Evolutionary conservation across 805 yeast genomes (phyloP).

Genomic region (Yamadazyma paraphyllophila): DNA sequence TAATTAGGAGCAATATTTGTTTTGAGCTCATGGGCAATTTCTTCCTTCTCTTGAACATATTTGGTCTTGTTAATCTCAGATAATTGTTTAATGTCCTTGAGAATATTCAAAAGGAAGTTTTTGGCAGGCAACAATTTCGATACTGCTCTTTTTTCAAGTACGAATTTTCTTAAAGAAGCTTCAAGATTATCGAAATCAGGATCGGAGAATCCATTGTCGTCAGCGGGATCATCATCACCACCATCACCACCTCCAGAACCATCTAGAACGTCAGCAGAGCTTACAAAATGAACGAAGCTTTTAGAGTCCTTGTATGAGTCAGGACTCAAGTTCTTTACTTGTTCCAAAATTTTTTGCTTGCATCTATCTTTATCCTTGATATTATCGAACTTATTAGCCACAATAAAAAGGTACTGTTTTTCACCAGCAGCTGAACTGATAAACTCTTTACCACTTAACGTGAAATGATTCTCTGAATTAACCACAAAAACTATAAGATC

Average conservation of each 20-base stretch:
- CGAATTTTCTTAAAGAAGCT: conserved; percentile 78
- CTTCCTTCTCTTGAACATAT: conserved; percentile 45
- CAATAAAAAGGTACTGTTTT: conserved; percentile 88
- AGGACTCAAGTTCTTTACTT: conserved; percentile 81
- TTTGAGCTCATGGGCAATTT: conserved; percentile 47
- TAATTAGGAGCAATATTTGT: conserved; percentile 61
- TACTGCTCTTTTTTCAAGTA: conserved; percentile 81
- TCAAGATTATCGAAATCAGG: conserved; percentile 79
- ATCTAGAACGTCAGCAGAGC: conserved; percentile 52
- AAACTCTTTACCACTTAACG: conserved; percentile 91
- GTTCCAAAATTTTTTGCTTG: conserved; percentile 71
- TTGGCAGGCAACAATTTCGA: conserved; percentile 93
- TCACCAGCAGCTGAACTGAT: conserved; percentile 88
- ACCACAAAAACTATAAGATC: conserved; percentile 96
- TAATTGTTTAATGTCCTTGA: conserved; percentile 60
- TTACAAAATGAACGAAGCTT: conserved; percentile 93
- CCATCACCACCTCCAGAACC: conserved; percentile 36
- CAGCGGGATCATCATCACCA: conserved; percentile 23
- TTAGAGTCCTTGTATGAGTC: conserved; percentile 83
- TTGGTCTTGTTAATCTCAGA: conserved; percentile 62
- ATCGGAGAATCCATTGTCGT: conserved; percentile 29
- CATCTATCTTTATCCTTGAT: conserved; percentile 82
- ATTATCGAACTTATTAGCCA: conserved; percentile 87
- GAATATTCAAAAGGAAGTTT: conserved; percentile 70
- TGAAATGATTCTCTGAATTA: conserved; percentile 93